Conservation (phyloP, 2,329 filamentous ascomycete genomes). For the Fonsecaea monophora region DNA sequence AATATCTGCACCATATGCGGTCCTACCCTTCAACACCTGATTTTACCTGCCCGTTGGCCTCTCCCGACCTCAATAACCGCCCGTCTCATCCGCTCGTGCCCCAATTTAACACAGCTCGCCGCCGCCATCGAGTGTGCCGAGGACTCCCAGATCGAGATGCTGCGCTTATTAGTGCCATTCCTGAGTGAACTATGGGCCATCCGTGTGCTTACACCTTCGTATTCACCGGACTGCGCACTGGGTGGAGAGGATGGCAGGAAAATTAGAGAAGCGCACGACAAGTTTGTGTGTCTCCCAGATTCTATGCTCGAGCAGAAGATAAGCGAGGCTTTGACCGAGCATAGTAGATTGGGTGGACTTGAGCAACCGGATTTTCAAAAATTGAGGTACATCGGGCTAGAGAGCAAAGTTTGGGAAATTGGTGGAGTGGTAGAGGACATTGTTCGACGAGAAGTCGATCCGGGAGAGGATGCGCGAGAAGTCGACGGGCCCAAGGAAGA, state of each 20-base stretch:
- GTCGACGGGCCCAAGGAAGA: slow-evolving; percentile 35
- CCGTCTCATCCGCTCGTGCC: slow-evolving; percentile 60
- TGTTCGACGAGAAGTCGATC: slow-evolving; percentile 24
- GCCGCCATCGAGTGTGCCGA: slow-evolving; percentile 53
- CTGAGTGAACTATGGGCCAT: slow-evolving; percentile 44
- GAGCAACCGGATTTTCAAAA: slow-evolving; percentile 21
- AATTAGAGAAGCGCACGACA: slow-evolving; percentile 24
- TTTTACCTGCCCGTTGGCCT: slow-evolving; percentile 63
- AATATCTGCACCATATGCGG: slow-evolving; percentile 60
- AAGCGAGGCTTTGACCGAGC: neutral
- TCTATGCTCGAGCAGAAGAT: slow-evolving; percentile 27
- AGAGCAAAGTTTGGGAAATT: slow-evolving; percentile 32
- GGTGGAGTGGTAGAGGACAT: slow-evolving; percentile 26
- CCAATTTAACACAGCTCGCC: slow-evolving; percentile 65
- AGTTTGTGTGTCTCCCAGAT: slow-evolving; percentile 23
- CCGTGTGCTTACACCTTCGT: slow-evolving; percentile 48
- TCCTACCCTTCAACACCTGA: slow-evolving; percentile 60
- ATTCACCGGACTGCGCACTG: neutral
- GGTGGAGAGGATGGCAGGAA: slow-evolving; percentile 22
- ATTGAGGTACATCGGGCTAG: slow-evolving; percentile 35
- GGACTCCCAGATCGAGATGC: slow-evolving; percentile 24
- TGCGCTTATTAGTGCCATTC: slow-evolving; percentile 39
- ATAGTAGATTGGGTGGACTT: neutral
- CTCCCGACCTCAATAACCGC: slow-evolving; percentile 58
- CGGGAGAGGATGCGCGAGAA: neutral